A percentile compares a stretch with the other conserved stretches of the same genome.
Conservation (phyloP, 305 asterid species). For the Stenogyne calaminthoides region DNA sequence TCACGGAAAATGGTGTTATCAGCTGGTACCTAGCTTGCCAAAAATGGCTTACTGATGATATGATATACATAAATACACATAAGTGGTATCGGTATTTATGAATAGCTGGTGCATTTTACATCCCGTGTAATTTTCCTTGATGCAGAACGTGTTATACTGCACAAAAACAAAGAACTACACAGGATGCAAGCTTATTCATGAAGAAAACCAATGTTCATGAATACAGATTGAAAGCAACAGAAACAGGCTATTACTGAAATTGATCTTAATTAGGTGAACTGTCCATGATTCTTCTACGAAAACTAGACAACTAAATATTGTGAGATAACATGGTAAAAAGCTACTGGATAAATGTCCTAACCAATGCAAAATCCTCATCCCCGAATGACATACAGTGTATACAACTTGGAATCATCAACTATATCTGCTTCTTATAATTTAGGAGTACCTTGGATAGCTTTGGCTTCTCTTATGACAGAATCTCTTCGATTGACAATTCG, state of each 20-base stretch:
- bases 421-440: slow-evolving; percentile 19
- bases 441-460: slow-evolving; percentile 48
- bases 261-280: background rate
- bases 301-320: background rate
- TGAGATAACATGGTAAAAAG: background rate
- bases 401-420: background rate
- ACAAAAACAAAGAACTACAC: too few species aligned
- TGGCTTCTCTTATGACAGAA: slow-evolving; percentile 52
- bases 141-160: background rate
- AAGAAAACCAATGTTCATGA: background rate
- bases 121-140: background rate
- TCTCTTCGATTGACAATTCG: slow-evolving; percentile 49
- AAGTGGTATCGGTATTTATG: background rate
- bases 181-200: background rate
- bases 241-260: background rate
- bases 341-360: background rate
- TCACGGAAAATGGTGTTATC: too few species aligned
- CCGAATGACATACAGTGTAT: background rate
- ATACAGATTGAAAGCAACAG: background rate
- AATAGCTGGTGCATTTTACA: background rate
- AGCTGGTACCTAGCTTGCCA: background rate
- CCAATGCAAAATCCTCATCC: background rate
- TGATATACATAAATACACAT: background rate
- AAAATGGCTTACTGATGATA: background rate
- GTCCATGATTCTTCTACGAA: background rate